phyloP scores from a whole-genome alignment of 768 basidiomycete genomes.

The Pisolithus orientalis region DNA sequence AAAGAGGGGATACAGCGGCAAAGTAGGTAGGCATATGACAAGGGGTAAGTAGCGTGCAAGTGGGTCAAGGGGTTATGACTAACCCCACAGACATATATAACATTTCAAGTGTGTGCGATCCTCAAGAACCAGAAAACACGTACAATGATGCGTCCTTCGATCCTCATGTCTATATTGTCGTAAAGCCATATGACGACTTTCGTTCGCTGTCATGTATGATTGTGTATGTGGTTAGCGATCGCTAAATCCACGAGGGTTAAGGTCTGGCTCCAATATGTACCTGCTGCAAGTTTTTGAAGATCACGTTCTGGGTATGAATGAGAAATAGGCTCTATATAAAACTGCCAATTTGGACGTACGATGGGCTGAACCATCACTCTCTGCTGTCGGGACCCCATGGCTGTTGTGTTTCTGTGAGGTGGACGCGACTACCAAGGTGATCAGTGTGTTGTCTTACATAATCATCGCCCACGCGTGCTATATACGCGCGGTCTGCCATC shows the following conservation, averaged over 20 bases:
- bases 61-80: slow-evolving; percentile 2
- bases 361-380: slow-evolving; percentile 99
- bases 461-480: slow-evolving; percentile 15
- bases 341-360: slow-evolving; percentile 45
- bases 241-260: too few species aligned
- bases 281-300: slow-evolving; percentile 96
- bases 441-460: slow-evolving; percentile 12
- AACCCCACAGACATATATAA: slow-evolving; percentile 32
- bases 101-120: slow-evolving; percentile 25
- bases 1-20: slow-evolving; percentile 1
- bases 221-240: slow-evolving; percentile 4
- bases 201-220: slow-evolving; percentile 45
- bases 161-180: slow-evolving; percentile 94
- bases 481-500: too few species aligned
- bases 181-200: slow-evolving; percentile 94
- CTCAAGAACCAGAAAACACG: slow-evolving; percentile 34
- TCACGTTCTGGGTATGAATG: slow-evolving; percentile 65
- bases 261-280: slow-evolving; percentile 26
- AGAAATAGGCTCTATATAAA: slow-evolving; percentile 6
- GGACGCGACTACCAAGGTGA: slow-evolving; percentile 1
- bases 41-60: slow-evolving; percentile 5
- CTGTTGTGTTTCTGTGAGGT: slow-evolving; percentile 20
- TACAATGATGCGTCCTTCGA: slow-evolving; percentile 94
- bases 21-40: neutral
- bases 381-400: slow-evolving; percentile 88